Percentiles rank a stretch among this genome's conserved stretches.
Evolutionary conservation across 768 basidiomycete genomes (phyloP).

Genomic region (Mycena rosella): DNA sequence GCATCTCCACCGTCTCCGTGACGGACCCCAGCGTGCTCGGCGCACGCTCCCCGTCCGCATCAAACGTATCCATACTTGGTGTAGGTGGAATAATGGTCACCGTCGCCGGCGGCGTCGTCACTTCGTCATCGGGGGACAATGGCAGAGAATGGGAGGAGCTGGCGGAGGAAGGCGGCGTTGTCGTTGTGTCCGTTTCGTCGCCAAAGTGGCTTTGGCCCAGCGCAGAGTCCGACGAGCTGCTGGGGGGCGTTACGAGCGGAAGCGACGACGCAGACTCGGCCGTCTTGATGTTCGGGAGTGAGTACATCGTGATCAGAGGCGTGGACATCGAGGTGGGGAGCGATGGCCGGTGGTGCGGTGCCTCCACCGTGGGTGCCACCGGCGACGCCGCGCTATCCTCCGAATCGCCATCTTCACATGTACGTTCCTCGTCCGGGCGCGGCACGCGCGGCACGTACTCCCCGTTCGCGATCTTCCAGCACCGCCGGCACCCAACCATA

Average conservation of each 20-base stretch:
- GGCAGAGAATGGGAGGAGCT: slow-evolving; percentile 34
- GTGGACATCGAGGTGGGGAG: slow-evolving; percentile 57
- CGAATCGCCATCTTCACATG: slow-evolving; percentile 47
- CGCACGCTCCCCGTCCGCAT: background rate
- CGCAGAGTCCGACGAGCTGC: slow-evolving; percentile 36
- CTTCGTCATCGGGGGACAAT: slow-evolving; percentile 12
- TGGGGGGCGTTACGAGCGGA: slow-evolving; percentile 36
- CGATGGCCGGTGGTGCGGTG: slow-evolving; percentile 38
- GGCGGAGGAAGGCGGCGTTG: slow-evolving; percentile 30
- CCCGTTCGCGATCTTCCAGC: slow-evolving; percentile 93
- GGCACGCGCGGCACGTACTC: slow-evolving; percentile 50
- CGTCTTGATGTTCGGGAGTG: slow-evolving; percentile 43
- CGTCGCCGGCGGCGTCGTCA: slow-evolving; percentile 31
- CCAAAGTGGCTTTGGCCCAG: slow-evolving; percentile 24
- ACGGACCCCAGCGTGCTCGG: slow-evolving; percentile 21
- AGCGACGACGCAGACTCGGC: slow-evolving; percentile 52
- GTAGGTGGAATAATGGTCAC: slow-evolving; percentile 34
- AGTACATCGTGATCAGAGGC: slow-evolving; percentile 52
- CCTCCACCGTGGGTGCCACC: slow-evolving; percentile 7
- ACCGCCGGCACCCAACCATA: slow-evolving; percentile 91
- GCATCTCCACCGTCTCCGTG: slow-evolving; percentile 13
- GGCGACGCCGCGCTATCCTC: slow-evolving; percentile 46
- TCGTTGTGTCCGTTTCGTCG: slow-evolving; percentile 32
- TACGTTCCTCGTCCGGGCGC: slow-evolving; percentile 45
- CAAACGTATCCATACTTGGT: slow-evolving; percentile 20